Percentiles rank a stretch among this genome's conserved stretches.
phyloP scores from a whole-genome alignment of 176 grass and related monocot species.

The Aegilops umbellulata region DNA sequence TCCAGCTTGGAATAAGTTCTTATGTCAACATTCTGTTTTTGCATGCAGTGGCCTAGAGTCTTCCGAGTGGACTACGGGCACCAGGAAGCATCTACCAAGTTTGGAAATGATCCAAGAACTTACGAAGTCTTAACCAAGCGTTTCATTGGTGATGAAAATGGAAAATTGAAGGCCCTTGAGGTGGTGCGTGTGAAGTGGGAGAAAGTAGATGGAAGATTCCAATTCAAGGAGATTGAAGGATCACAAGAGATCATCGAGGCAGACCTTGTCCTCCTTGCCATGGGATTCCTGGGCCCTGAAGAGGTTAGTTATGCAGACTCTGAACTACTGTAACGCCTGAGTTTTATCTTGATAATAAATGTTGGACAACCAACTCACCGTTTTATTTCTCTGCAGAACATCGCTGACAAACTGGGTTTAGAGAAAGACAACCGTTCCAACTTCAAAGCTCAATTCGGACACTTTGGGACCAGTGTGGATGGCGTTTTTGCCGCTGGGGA shows the following conservation, averaged over 20 bases:
- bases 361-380: not conserved
- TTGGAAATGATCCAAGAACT: conserved; percentile 90
- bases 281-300: conserved; percentile 97
- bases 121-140: conserved; percentile 82
- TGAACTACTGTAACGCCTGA: not conserved
- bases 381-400: conserved; percentile 49
- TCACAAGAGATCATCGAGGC: conserved; percentile 88
- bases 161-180: conserved; percentile 79
- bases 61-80: conserved; percentile 96
- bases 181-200: conserved; percentile 67
- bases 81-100: conserved; percentile 82
- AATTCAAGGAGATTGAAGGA: conserved; percentile 72
- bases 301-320: conserved; percentile 41
- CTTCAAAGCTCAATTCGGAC: conserved; percentile 89
- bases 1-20: conserved; percentile 20
- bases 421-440: conserved; percentile 85
- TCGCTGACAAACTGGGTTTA: conserved; percentile 71
- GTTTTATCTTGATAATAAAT: not conserved
- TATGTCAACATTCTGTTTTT: conserved; percentile 13
- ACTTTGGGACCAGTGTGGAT: conserved; percentile 78
- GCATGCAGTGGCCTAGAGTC: conserved; percentile 80
- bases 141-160: conserved; percentile 85
- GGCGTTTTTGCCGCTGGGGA: conserved; percentile 93
- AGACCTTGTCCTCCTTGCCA: conserved; percentile 92
- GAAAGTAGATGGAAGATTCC: conserved; percentile 68